Evolutionary conservation across 2,329 filamentous ascomycete genomes (phyloP).

Genomic region (Dryadomyces quercus-mongolicae): DNA sequence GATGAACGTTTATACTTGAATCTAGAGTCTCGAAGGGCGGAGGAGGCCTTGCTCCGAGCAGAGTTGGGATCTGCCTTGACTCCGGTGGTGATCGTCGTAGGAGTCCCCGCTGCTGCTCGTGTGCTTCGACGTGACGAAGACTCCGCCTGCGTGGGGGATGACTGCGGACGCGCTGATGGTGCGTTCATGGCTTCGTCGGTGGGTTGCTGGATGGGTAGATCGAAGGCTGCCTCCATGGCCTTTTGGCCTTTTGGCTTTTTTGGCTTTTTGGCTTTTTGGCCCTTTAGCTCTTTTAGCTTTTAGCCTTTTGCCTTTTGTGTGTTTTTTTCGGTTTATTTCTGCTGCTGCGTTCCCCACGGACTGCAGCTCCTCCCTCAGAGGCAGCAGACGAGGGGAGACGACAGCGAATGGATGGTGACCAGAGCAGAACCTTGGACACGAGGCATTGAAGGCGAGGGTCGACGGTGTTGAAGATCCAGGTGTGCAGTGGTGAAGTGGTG

Average conservation of each 20-base stretch:
- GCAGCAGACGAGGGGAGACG: constrained; percentile 1
- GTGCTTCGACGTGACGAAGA: neutral
- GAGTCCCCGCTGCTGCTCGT: neutral
- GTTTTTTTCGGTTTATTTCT: neutral
- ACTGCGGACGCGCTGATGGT: neutral
- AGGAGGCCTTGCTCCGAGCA: constrained; percentile 1
- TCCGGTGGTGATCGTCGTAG: neutral
- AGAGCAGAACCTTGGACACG: neutral
- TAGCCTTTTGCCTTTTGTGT: neutral
- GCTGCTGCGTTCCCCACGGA: neutral
- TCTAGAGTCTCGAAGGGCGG: constrained; percentile 7
- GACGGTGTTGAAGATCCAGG: neutral
- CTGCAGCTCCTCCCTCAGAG: constrained; percentile 4
- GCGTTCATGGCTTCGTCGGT: neutral
- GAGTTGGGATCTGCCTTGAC: neutral
- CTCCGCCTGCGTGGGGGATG: neutral
- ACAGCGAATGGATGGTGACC: neutral
- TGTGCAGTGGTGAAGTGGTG: neutral
- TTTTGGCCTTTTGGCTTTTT: neutral
- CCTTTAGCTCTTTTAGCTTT: neutral
- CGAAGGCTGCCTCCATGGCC: neutral
- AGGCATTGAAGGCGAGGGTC: neutral
- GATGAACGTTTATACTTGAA: constrained; percentile 4
- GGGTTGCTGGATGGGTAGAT: neutral
- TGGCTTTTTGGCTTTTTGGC: neutral